These are phyloP conservation scores for Trichoderma gracile DNA, from an alignment of 2,329 filamentous ascomycete genomes.

Conservation along the genomic window DNA sequence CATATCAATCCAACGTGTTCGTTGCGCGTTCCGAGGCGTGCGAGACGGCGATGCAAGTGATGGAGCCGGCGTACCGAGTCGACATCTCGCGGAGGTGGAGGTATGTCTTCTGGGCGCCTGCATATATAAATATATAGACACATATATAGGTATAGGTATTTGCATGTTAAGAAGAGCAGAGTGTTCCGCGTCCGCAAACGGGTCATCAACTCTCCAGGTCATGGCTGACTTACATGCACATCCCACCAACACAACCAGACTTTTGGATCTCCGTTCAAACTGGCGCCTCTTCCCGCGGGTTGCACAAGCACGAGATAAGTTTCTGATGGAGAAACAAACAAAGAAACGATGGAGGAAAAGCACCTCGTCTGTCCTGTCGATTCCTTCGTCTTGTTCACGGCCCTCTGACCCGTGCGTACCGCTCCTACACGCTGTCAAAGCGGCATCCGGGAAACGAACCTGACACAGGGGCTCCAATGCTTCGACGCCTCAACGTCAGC, in stretches of 20 bases:
- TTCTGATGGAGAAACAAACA: too few relatives aligned
- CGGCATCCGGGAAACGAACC: slow-evolving; percentile 6
- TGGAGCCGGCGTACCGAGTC: slow-evolving; percentile 49
- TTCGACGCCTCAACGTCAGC: neutral
- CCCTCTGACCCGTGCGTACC: neutral
- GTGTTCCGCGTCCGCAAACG: too few relatives aligned
- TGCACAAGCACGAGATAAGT: too few relatives aligned
- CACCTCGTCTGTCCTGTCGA: neutral
- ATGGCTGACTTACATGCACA: too few relatives aligned
- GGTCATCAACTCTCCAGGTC: too few relatives aligned
- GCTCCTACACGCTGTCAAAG: neutral
- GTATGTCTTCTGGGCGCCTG: slow-evolving; percentile 60
- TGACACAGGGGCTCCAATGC: slow-evolving; percentile 14
- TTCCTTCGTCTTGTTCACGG: neutral
- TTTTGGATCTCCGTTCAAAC: too few relatives aligned
- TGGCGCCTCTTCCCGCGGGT: too few relatives aligned
- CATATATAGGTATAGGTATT: too few relatives aligned
- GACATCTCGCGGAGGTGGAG: slow-evolving; percentile 56
- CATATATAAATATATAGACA: neutral
- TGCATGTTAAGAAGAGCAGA: too few relatives aligned
- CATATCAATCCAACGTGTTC: slow-evolving; percentile 58
- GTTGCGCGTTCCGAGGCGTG: slow-evolving; percentile 60
- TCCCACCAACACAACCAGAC: too few relatives aligned
- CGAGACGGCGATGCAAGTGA: slow-evolving; percentile 60
- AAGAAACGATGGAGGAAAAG: too few relatives aligned